phyloP scores from a whole-genome alignment of 148 eudicot species.

The Arctostaphylos glauca region DNA sequence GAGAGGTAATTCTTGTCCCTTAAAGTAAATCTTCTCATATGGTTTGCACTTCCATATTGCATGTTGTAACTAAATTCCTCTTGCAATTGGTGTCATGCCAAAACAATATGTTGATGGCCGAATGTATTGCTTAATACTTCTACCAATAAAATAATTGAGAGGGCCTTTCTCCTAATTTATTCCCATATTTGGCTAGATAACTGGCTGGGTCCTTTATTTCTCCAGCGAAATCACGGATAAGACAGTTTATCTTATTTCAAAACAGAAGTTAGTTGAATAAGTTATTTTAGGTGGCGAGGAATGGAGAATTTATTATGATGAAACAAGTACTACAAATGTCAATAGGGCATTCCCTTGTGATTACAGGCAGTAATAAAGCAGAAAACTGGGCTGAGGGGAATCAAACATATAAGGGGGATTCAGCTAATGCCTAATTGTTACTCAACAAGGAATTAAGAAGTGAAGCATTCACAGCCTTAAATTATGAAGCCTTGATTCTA shows the following conservation, averaged over 20 bases:
- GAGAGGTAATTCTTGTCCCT: conserved; percentile 47
- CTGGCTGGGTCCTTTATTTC: background rate
- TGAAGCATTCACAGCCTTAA: background rate
- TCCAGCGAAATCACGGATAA: background rate
- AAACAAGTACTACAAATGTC: background rate
- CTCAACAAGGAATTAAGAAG: background rate
- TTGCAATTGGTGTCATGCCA: background rate
- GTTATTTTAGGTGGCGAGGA: background rate
- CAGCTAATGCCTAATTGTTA: background rate
- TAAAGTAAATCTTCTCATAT: conserved; percentile 7
- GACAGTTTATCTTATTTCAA: background rate
- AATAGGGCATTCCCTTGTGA: background rate
- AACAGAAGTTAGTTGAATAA: background rate
- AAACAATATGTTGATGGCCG: background rate
- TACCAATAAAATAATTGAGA: background rate
- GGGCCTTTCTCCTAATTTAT: background rate
- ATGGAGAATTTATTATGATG: background rate
- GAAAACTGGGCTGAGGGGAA: background rate
- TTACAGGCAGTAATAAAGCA: background rate
- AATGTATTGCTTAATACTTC: background rate
- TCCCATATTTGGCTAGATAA: background rate
- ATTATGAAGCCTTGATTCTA: background rate
- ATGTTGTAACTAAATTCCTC: background rate
- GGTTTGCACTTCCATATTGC: background rate
- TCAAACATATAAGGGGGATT: background rate